Base-by-base conservation (phyloP, 305 asterid genomes). In the Solanum hybrid region DNA sequence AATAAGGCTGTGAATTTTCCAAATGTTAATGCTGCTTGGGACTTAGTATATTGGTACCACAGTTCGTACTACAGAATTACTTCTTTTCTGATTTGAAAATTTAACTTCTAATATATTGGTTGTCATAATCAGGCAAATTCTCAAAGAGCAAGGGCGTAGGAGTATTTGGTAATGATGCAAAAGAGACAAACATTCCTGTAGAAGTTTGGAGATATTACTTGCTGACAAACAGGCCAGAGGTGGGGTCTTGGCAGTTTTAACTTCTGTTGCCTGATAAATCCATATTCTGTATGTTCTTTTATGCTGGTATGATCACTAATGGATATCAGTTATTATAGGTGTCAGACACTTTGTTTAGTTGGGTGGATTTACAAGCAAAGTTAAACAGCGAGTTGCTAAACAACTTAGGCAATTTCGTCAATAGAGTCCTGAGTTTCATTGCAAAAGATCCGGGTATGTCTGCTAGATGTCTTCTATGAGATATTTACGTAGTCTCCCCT, bases 151-250 rank as follows among this genome's bases (percentile, higher is more conserved):
- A 96, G 93, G 99, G 99, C 73, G 36, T 96, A 26, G 99, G 99
- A 88, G 98, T 97, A 78, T 97, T 97, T 91, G 98, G 99, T 78
- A 97, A 96, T 93, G 99, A 97, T 95, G 99, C 91, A 32, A 95
- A 96, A 90, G 97, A 94, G 85, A 94, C 99, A 51, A 92, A 89
- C 86, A 96, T 97, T 86, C 99, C 98, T 64, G 99, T 95, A 75
- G 99, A 96, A 92, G 99, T 95, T 73, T 96, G 99, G 99, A 93
- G 99, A 94, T 97, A 97, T 91, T 97, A 97, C 93, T 92, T 97
- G 92, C 95, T 97, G 89, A 94, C 98, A 31, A 96, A 96, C 88
- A 94, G 99, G 92, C 99, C 99, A 88, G 99, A 97, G 96, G 99
- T 95, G 91, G 79, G 91, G 88, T 89, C 89, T 86, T 87, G 89